phyloP scores from a whole-genome alignment of 2,329 filamentous ascomycete species.

The Fusarium coffeatum region DNA sequence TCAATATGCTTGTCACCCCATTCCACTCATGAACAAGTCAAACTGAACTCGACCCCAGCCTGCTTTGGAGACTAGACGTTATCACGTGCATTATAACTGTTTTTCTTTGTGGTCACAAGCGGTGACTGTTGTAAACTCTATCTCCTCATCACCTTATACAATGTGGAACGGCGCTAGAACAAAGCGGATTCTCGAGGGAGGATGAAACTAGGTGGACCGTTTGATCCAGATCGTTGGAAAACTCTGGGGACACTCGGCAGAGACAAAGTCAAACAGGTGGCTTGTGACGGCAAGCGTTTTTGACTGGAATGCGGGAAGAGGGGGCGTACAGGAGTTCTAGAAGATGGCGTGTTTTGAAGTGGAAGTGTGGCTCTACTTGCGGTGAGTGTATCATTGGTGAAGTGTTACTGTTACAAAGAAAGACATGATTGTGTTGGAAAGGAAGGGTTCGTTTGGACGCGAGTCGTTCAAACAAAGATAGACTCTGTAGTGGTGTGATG shows the following conservation, averaged over 20 bases:
- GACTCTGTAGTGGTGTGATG: not conserved
- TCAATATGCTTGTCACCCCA: not conserved
- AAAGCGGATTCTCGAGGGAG: not conserved
- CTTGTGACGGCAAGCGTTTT: not conserved
- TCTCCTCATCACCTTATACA: conserved; percentile 1
- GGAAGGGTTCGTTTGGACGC: not conserved
- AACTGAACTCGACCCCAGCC: not conserved
- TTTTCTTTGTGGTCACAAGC: not conserved
- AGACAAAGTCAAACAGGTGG: conserved; percentile 26
- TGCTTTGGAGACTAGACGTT: not conserved
- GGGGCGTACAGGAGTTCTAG: conserved; percentile 15
- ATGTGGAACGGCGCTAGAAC: conserved; percentile 24
- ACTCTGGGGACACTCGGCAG: conserved; percentile 17
- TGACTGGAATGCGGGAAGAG: conserved; percentile 37
- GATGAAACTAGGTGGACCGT: conserved; percentile 11
- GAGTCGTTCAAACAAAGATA: not conserved
- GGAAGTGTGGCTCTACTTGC: conserved; percentile 16
- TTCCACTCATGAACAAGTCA: not conserved
- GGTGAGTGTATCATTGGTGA: conserved; percentile 11
- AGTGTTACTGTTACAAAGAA: not conserved
- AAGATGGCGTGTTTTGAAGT: conserved; percentile 12
- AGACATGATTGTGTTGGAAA: accelerated
- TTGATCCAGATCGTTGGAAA: conserved; percentile 20
- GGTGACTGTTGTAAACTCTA: conserved; percentile 15
- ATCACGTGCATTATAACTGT: not conserved